Evolutionary conservation across 1,139 yeast genomes (phyloP).

Genomic region (Candida sp.): DNA sequence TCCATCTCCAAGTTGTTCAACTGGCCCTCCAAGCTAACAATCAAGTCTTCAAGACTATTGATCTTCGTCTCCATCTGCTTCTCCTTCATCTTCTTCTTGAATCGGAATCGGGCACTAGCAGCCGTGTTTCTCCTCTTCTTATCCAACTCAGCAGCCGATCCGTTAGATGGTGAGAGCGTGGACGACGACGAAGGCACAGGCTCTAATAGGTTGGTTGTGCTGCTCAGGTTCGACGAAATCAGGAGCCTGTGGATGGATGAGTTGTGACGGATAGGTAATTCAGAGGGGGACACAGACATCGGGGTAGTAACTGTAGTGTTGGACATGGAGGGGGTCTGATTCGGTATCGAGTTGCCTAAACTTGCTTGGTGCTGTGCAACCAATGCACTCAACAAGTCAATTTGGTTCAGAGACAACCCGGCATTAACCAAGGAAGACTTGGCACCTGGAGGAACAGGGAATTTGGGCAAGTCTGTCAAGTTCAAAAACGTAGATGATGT

Average conservation of each 20-base stretch:
- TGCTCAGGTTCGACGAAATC: constrained; percentile 1
- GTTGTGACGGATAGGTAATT: constrained; percentile 29
- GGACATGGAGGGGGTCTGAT: background rate
- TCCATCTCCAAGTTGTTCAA: constrained; percentile 64
- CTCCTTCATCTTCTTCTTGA: constrained; percentile 82
- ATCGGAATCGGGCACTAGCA: constrained; percentile 80
- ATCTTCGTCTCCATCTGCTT: constrained; percentile 80
- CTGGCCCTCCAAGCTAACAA: constrained; percentile 62
- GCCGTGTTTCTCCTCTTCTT: constrained; percentile 80
- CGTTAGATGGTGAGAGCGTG: constrained; percentile 3
- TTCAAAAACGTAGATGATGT: constrained; percentile 6
- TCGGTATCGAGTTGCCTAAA: constrained; percentile 25
- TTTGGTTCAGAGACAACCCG: constrained; percentile 69
- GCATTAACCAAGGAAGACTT: constrained; percentile 62
- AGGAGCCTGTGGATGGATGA: constrained; percentile 3
- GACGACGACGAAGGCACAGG: background rate
- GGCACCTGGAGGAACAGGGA: constrained; percentile 77
- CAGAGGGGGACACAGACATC: constrained; percentile 10
- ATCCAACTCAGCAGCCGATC: constrained; percentile 30
- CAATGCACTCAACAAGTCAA: constrained; percentile 71
- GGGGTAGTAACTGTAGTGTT: constrained; percentile 3
- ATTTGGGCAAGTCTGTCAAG: constrained; percentile 49
- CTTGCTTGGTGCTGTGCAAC: constrained; percentile 68
- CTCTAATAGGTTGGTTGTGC: constrained; percentile 1
- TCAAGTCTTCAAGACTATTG: constrained; percentile 63